These are phyloP conservation scores for Harringtonia lauricola DNA, from an alignment of 2,329 filamentous ascomycete species.

Conservation along the genomic window DNA sequence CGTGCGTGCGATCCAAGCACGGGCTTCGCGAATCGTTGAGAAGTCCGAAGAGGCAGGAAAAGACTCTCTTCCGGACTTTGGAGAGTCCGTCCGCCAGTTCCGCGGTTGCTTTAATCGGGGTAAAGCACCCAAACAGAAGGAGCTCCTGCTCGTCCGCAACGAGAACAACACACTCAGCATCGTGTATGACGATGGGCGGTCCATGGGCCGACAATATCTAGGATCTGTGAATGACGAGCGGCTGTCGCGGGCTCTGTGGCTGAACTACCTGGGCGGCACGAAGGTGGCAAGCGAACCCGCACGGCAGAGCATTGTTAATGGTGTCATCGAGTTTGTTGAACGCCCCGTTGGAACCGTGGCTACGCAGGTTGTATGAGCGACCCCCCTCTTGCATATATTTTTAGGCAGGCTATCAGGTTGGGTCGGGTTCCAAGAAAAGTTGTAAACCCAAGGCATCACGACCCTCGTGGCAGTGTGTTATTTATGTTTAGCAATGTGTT, in stretches of 20 bases:
- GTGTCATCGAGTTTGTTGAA: constrained; percentile 79
- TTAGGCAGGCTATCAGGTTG: too few species aligned
- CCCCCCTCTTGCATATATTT: too few species aligned
- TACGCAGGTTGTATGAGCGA: constrained; percentile 51
- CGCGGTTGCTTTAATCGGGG: constrained; percentile 72
- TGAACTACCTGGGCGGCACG: constrained; percentile 79
- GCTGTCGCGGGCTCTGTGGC: constrained; percentile 71
- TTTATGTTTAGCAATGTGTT: too few species aligned
- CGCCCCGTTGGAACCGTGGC: constrained; percentile 80
- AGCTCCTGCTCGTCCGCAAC: constrained; percentile 63
- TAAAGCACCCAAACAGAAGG: constrained; percentile 68
- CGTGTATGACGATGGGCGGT: constrained; percentile 47
- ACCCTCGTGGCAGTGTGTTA: background rate
- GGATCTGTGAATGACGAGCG: constrained; percentile 70
- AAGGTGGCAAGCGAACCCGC: constrained; percentile 79
- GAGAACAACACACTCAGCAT: constrained; percentile 54
- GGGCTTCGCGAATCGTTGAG: constrained; percentile 36
- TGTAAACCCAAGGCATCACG: too few species aligned
- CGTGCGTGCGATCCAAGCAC: constrained; percentile 71
- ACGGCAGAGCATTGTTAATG: constrained; percentile 72
- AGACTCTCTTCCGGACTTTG: constrained; percentile 40
- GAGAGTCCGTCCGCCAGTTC: constrained; percentile 63
- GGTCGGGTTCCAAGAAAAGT: too few species aligned
- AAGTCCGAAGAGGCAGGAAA: constrained; percentile 10
- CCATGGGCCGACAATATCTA: constrained; percentile 40